A percentile compares a stretch with the other conserved stretches of the same genome.
Conservation (phyloP, 257 asterid species). For the Scutellaria baicalensis region DNA sequence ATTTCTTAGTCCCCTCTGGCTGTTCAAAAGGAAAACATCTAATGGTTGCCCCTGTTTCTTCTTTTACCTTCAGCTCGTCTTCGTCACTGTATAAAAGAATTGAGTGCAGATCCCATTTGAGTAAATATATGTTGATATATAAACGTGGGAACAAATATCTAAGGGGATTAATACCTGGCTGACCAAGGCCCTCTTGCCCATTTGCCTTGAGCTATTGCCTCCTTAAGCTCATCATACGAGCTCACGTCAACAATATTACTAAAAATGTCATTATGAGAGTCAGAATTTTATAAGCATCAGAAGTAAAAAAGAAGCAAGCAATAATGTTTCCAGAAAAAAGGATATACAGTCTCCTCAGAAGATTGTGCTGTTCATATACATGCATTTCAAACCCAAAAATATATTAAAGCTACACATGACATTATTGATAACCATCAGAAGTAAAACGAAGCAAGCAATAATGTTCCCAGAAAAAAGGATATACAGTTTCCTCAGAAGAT, state of each 20-base stretch:
- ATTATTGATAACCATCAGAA: conserved; percentile 3
- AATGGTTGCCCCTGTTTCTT: conserved; percentile 94
- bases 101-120: background rate
- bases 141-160: background rate
- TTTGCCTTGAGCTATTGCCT: conserved; percentile 83
- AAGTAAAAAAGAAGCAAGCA: background rate
- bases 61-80: conserved; percentile 82
- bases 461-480: background rate
- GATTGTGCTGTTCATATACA: background rate
- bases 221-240: conserved; percentile 84
- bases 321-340: background rate
- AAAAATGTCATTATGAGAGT: conserved; percentile 6
- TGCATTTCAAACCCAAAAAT: background rate
- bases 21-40: conserved; percentile 96
- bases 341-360: background rate
- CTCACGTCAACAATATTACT: conserved; percentile 91
- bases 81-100: conserved; percentile 42
- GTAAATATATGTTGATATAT: background rate
- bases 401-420: background rate
- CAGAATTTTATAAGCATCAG: conserved; percentile 17
- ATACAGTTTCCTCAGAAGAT: too few species aligned
- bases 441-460: background rate
- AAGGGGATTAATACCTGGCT: conserved; percentile 53
- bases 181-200: conserved; percentile 99
- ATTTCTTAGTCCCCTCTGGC: conserved; percentile 61